Conservation (phyloP, 1,284 basidiomycete species). For the Cutaneotrichosporon dermatis region DNA sequence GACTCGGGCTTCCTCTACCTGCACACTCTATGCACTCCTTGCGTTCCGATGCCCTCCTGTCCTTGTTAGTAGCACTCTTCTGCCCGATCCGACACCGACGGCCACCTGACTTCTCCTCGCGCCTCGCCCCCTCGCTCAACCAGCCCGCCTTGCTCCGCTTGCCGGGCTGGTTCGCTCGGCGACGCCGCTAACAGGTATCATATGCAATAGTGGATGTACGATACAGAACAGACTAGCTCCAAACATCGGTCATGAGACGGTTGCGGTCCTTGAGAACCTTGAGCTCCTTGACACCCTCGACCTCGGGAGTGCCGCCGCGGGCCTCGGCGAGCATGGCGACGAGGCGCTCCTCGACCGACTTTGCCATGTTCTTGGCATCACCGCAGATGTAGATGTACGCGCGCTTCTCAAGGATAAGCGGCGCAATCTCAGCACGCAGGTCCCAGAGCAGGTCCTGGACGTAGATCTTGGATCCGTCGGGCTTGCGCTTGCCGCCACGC, state of each 20-base stretch:
- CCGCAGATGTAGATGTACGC: slow-evolving; percentile 95
- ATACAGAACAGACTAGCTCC: slow-evolving; percentile 31
- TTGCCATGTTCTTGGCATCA: slow-evolving; percentile 94
- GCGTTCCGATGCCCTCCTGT: not conserved
- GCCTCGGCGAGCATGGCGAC: slow-evolving; percentile 85
- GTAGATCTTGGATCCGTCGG: slow-evolving; percentile 89
- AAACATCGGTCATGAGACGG: slow-evolving; percentile 44
- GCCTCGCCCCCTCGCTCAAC: not conserved
- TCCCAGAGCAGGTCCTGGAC: slow-evolving; percentile 95
- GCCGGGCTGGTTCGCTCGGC: not conserved
- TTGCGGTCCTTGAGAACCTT: slow-evolving; percentile 86
- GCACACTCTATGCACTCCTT: too few relatives aligned
- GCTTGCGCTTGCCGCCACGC: slow-evolving; percentile 69
- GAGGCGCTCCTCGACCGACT: slow-evolving; percentile 84
- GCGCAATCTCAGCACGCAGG: slow-evolving; percentile 70
- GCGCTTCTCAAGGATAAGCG: slow-evolving; percentile 86
- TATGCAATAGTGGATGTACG: not conserved
- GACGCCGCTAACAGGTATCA: not conserved
- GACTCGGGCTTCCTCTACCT: not conserved
- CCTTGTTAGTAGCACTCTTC: not conserved
- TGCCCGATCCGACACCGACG: too few relatives aligned
- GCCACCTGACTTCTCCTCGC: not conserved
- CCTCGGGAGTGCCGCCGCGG: slow-evolving; percentile 76
- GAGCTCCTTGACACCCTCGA: slow-evolving; percentile 83
- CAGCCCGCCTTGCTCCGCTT: not conserved